A percentile compares a stretch with the other conserved stretches of the same genome.
Evolutionary conservation across 371 early-diverging fungal species (phyloP).

Genomic region (Zychaea mexicana): DNA sequence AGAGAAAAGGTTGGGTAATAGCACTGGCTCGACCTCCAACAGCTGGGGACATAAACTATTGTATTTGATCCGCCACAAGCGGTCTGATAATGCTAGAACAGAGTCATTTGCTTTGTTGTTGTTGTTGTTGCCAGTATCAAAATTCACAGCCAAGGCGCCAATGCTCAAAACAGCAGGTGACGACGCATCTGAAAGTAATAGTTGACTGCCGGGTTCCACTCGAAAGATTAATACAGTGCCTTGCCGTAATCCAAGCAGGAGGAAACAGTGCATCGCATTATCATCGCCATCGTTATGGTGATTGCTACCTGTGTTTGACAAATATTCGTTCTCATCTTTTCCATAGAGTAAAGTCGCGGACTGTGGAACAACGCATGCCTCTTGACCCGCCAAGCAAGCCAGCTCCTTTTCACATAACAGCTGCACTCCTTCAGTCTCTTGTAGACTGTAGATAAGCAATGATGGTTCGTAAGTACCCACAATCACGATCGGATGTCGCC

Average conservation of each 20-base stretch:
- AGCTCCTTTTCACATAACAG: neutral
- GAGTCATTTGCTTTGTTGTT: neutral
- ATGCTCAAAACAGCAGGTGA: neutral
- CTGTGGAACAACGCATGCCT: neutral
- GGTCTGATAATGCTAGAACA: slow-evolving; percentile 26
- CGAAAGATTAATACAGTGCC: slow-evolving; percentile 5
- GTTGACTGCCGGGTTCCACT: neutral
- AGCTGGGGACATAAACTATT: neutral
- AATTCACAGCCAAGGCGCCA: slow-evolving; percentile 5
- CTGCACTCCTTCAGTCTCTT: neutral
- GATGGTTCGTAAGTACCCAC: slow-evolving; percentile 7
- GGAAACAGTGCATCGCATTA: neutral
- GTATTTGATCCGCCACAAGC: slow-evolving; percentile 27
- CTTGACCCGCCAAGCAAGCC: neutral
- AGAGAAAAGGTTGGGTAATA: slow-evolving; percentile 9
- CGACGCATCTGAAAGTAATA: neutral
- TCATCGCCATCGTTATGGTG: neutral
- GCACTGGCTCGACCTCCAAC: slow-evolving; percentile 25
- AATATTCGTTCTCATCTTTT: neutral
- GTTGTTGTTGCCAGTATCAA: neutral
- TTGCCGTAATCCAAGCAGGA: slow-evolving; percentile 10
- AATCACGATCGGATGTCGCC: neutral
- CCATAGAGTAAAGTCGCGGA: neutral
- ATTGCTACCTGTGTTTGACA: no score
- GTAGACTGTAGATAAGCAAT: neutral